Percentiles rank a stretch among this genome's conserved stretches.
Conservation (phyloP, 2,329 filamentous ascomycete genomes). For the Xylariaceae sp. region DNA sequence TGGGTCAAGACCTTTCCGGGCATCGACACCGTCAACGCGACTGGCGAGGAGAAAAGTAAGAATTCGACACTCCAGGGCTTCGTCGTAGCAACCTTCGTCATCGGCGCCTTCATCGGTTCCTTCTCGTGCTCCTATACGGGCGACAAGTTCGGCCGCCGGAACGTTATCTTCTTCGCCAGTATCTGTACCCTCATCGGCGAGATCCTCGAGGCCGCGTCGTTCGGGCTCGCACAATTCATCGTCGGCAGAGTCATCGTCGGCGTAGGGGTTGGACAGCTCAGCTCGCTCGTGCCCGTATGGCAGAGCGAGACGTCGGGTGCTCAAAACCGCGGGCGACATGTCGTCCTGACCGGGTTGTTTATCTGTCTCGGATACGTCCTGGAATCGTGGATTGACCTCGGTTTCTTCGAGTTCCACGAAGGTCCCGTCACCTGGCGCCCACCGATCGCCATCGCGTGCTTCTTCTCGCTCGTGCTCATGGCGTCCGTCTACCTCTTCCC, state of each 20-base stretch:
- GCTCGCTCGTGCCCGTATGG: conserved; percentile 46
- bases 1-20: conserved; percentile 43
- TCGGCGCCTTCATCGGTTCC: conserved; percentile 42
- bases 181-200: conserved; percentile 46
- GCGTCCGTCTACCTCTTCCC: conserved; percentile 38
- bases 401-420: conserved; percentile 40
- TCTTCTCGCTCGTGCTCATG: conserved; percentile 36
- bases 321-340: conserved; percentile 47
- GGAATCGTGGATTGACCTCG: conserved; percentile 49
- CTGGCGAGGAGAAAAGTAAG: conserved; percentile 32
- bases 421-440: conserved; percentile 39
- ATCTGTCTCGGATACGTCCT: conserved; percentile 43
- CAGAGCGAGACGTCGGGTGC: conserved; percentile 43
- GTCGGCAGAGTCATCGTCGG: conserved; percentile 46
- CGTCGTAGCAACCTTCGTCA: conserved; percentile 41
- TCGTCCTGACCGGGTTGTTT: conserved; percentile 42
- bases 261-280: conserved; percentile 43
- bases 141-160: conserved; percentile 45
- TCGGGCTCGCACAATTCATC: conserved; percentile 45
- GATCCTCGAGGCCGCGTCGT: conserved; percentile 45
- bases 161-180: conserved; percentile 44
- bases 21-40: conserved; percentile 43
- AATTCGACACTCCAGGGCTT: conserved; percentile 44
- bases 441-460: conserved; percentile 39
- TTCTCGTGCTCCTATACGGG: conserved; percentile 42